Percentiles rank a stretch among this genome's conserved stretches.
phyloP scores from a whole-genome alignment of 2,329 filamentous ascomycete species.

The Helminthosporium solani region DNA sequence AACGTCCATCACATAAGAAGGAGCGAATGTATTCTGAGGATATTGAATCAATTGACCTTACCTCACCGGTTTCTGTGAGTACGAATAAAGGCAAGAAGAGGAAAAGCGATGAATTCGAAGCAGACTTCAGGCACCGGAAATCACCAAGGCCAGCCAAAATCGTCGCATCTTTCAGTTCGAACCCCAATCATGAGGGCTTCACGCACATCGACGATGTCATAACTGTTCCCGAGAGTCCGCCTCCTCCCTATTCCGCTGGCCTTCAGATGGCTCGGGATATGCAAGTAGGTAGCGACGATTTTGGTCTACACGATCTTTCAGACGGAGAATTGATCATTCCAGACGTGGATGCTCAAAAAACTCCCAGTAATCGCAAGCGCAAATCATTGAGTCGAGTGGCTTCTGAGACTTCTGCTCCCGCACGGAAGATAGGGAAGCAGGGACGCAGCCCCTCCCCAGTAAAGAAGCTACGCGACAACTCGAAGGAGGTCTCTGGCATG shows the following conservation, averaged over 20 bases:
- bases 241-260: conserved; percentile 49
- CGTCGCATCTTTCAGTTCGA: conserved; percentile 14
- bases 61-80: conserved; percentile 23
- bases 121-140: conserved; percentile 20
- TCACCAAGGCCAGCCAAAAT: conserved; percentile 19
- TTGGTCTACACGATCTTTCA: conserved; percentile 15
- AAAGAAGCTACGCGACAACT: conserved; percentile 2
- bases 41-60: conserved; percentile 42
- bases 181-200: conserved; percentile 32
- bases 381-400: conserved; percentile 32
- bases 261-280: conserved; percentile 16
- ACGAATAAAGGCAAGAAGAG: conserved; percentile 42
- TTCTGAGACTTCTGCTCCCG: conserved; percentile 26
- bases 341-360: conserved; percentile 6
- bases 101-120: conserved; percentile 49
- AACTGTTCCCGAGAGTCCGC: conserved; percentile 27
- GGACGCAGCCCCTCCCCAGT: conserved; percentile 21
- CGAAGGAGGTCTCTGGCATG: not conserved
- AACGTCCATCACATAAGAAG: conserved; percentile 6
- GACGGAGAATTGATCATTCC: conserved; percentile 16
- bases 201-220: conserved; percentile 42
- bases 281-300: conserved; percentile 9
- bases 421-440: conserved; percentile 33
- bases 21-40: conserved; percentile 16
- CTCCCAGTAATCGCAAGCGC: conserved; percentile 26